Base-by-base conservation (phyloP, 495 filamentous ascomycete species). In the Aspergillus nidulans region DNA sequence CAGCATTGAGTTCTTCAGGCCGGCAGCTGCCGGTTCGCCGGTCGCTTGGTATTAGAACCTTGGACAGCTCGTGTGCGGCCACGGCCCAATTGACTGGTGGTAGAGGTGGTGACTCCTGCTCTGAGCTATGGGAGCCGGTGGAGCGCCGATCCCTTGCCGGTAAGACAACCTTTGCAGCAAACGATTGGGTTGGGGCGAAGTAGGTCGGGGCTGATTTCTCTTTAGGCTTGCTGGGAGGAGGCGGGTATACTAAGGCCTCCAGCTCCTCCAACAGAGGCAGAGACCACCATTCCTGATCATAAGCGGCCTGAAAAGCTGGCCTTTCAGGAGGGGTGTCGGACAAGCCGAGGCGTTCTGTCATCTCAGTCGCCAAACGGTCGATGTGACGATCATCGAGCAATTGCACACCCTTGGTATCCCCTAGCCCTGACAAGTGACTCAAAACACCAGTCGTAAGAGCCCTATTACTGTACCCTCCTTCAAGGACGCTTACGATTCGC, bases 401-500 rank as follows among this genome's bases (percentile, higher is more conserved):
- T 3, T 51, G 24, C 1, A 30, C 18, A 15, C 21, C 39, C 26
- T 26, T 24, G 8, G 32, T 38, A 49, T 69, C 85, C 18, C 81
- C 80, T 34, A 96, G 74, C 8, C 91, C 94, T 58, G 87, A 85
- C 5, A 97, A 60, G 69, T 97, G 94, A 64, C 91, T 92, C 34
- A 97, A 68, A 5, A 96, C 85, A 26, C 95, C 94, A 32, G 86
- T 94, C 61, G 80, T 87, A 49, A 98, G 68, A 19, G 94, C 94
- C 47, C 91, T 81, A 64, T 97, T 89, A 63, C 90, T 96, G 65
- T 98, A 98, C 0, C 94, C 94, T 21, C 94, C 94, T 67, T 98
- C 94, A 10, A 98, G 80, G 8, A 97, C 89, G 72, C 91, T 96
- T 60, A 98, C 83, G 25, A 97, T 76, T 18, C 94, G 77, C 7